Base-by-base conservation (phyloP, 2,329 filamentous ascomycete species). In the Trichophyton rubrum region DNA sequence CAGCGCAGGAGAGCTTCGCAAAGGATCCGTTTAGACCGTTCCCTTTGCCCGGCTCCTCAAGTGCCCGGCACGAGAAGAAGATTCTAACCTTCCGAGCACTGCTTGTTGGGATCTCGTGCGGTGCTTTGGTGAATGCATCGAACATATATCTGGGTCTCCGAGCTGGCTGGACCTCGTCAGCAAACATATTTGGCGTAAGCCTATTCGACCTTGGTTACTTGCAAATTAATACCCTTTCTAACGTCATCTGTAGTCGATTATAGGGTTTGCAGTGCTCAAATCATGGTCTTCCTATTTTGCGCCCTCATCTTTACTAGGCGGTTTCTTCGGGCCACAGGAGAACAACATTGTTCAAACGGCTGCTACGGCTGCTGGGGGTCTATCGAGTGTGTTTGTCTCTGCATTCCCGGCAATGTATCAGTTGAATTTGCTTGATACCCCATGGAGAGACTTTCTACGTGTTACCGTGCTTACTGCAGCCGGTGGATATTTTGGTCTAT, bases 81-180 rank as follows among this genome's bases (percentile, higher is more conserved):
- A 60, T 62, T 13, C 51, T 85, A 53, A 85, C 82, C 6, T 66
- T 80, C 38, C 78, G 82, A 51, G 81, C 82, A 15, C 71, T 85
- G 24, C 61, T 83, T 43, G 72, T 82, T 38, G 82, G 83, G 53
- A 77, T 80, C 60, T 67, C 80, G 47, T 78, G 83, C 33, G 83
- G 83, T 55, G 81, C 79, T 15, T 74, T 85, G 7, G 81, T 85
- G 65, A 84, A 83, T 66, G 81, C 82, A 8, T 84, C 81, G 61
- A 85, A 85, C 67, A 75, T 85, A 47, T 85, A 85, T 65, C 77
- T 85, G 77, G 77, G 77, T 60, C 72, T 81, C 62, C 80, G 80
- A 67, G 80, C 78, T 20, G 79, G 79, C 15, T 63, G 61, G 61
- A 63, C 61, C 9, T 51, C 57, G 17, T 60, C 59, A 15, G 61